Evolutionary conservation across 371 early-diverging fungal species (phyloP).

Genomic region (Apophysomyces ossiformis): DNA sequence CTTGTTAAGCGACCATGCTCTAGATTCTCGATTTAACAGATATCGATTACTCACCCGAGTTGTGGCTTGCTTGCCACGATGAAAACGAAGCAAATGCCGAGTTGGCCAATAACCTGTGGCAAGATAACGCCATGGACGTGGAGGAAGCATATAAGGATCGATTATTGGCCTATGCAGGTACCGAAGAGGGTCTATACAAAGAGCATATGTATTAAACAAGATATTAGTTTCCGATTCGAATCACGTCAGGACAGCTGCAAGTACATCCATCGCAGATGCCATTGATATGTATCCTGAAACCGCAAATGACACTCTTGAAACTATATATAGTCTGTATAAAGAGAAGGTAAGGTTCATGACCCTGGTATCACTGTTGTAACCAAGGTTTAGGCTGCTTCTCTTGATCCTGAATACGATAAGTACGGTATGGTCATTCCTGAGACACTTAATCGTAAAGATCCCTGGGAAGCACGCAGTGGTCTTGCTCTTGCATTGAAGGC

Average conservation of each 20-base stretch:
- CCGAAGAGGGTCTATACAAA: conserved; percentile 14
- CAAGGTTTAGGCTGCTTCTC: conserved; percentile 63
- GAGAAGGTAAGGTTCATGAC: conserved; percentile 31
- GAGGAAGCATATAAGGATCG: conserved; percentile 59
- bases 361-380: background rate
- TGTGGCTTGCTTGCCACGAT: conserved; percentile 73
- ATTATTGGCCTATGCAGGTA: conserved; percentile 53
- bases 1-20: background rate
- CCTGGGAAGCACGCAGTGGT: conserved; percentile 82
- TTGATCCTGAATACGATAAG: conserved; percentile 89
- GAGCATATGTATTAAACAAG: conserved; percentile 19
- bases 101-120: conserved; percentile 80
- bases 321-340: conserved; percentile 60
- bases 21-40: conserved; percentile 67
- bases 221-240: conserved; percentile 54
- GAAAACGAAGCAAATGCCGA: conserved; percentile 74
- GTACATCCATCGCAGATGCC: conserved; percentile 72
- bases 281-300: conserved; percentile 59
- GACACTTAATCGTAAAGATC: conserved; percentile 82
- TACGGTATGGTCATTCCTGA: conserved; percentile 90
- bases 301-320: conserved; percentile 46
- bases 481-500: conserved; percentile 76
- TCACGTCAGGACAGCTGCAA: conserved; percentile 74
- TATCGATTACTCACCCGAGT: conserved; percentile 60
- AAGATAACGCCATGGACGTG: conserved; percentile 71